A percentile compares a stretch with the other conserved stretches of the same genome.
Evolutionary conservation across 208 protist species (phyloP).

Genomic region (Leptomonas pyrrhocoris): DNA sequence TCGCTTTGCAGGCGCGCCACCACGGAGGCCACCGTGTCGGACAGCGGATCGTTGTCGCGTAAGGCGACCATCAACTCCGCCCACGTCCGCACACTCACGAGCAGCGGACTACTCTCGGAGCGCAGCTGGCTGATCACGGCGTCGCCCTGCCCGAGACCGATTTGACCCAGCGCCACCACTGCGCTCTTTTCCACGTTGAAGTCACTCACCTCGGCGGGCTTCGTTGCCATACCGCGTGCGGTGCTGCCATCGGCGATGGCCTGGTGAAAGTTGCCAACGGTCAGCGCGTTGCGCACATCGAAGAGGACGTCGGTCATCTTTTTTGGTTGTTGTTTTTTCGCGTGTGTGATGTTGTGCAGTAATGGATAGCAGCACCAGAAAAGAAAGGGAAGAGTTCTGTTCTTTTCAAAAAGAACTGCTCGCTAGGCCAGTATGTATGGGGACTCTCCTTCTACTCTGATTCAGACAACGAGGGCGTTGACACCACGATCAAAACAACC

Average conservation of each 20-base stretch:
- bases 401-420: no score
- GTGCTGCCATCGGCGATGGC: conserved; percentile 72
- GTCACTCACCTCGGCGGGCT: conserved; percentile 52
- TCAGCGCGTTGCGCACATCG: conserved; percentile 84
- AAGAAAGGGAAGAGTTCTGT: no score
- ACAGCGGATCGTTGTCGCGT: conserved; percentile 25
- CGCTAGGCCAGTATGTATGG: no score
- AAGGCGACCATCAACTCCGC: conserved; percentile 49
- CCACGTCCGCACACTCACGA: conserved; percentile 58
- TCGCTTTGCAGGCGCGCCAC: conserved; percentile 39
- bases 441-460: no score
- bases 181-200: conserved; percentile 76
- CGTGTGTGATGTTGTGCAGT: background rate
- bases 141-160: conserved; percentile 78
- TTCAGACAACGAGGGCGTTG: no score
- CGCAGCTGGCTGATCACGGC: conserved; percentile 65
- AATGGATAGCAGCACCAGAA: no score
- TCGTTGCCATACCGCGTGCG: conserved; percentile 37
- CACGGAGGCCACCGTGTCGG: conserved; percentile 13
- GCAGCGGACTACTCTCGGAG: conserved; percentile 48
- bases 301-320: conserved; percentile 83
- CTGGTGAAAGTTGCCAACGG: conserved; percentile 85
- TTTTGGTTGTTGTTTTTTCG: background rate
- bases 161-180: conserved; percentile 69
- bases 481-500: no score